Percentiles rank a stretch among this genome's conserved stretches.
Evolutionary conservation across 139 green algal genomes (phyloP).

Genomic region (Haematococcus lacustris): DNA sequence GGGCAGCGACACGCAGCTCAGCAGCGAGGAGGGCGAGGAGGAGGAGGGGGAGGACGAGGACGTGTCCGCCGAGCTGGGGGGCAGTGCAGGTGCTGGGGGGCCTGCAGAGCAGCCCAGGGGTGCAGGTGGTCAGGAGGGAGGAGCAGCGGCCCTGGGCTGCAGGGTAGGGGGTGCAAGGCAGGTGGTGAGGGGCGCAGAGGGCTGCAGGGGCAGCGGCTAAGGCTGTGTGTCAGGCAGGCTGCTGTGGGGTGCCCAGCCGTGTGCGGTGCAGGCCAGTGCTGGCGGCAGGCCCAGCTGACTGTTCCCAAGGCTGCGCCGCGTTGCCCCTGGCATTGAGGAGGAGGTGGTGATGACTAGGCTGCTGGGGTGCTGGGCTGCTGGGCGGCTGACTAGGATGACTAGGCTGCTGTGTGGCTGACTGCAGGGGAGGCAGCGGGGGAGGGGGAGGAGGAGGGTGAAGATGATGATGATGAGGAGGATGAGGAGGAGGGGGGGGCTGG

Average conservation of each 20-base stretch:
- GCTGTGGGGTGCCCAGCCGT: too few relatives aligned
- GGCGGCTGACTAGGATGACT: neutral
- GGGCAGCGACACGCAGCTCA: neutral
- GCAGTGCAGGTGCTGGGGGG: neutral
- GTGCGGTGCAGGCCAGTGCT: too few relatives aligned
- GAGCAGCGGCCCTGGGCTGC: neutral
- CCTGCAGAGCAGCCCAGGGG: neutral
- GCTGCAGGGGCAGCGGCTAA: neutral
- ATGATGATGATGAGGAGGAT: slow-evolving; percentile 17
- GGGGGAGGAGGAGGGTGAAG: too few relatives aligned
- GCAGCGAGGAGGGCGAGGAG: slow-evolving; percentile 15
- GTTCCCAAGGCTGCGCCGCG: too few relatives aligned
- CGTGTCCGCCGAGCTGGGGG: neutral
- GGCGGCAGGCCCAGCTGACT: neutral
- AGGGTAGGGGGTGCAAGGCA: neutral
- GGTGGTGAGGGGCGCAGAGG: neutral
- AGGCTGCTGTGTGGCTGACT: neutral
- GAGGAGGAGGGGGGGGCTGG: slow-evolving; percentile 17
- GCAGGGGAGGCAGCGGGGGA: too few relatives aligned
- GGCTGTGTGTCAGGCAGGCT: neutral
- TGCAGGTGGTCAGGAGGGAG: neutral
- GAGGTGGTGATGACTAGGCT: too few relatives aligned
- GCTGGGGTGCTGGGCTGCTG: neutral
- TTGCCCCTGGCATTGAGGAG: too few relatives aligned
- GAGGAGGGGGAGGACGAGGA: slow-evolving; percentile 4